Evolutionary conservation across 1,284 basidiomycete species (phyloP).

Genomic region (Ceratobasidium sp.): DNA sequence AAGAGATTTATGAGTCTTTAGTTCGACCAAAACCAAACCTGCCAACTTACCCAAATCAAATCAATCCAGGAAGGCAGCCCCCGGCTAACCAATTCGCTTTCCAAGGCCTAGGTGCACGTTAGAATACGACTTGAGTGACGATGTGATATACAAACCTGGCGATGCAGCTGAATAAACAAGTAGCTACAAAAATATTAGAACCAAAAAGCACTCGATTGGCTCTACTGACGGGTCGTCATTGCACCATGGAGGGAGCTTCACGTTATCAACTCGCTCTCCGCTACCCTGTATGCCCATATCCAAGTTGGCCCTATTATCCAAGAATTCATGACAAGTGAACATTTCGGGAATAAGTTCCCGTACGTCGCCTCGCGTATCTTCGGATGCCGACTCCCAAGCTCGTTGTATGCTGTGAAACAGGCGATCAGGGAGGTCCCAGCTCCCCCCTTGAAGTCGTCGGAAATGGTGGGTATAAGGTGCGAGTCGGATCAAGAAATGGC

Average conservation of each 20-base stretch:
- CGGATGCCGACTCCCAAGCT: constrained; percentile 85
- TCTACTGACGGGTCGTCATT: constrained; percentile 52
- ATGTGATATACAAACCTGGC: constrained; percentile 59
- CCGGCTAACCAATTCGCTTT: constrained; percentile 88
- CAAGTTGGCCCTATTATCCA: constrained; percentile 74
- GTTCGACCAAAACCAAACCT: too few species aligned
- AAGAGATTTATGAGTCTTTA: too few species aligned
- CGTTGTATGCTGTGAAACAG: constrained; percentile 83
- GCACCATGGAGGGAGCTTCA: constrained; percentile 92
- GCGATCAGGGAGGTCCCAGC: constrained; percentile 94
- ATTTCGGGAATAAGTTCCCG: constrained; percentile 95
- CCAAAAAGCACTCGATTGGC: not conserved
- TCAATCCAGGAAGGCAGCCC: constrained; percentile 92
- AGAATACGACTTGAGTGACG: not conserved
- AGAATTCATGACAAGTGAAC: constrained; percentile 78
- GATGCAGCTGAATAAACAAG: constrained; percentile 82
- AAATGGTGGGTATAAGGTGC: constrained; percentile 93
- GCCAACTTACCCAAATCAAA: constrained; percentile 70
- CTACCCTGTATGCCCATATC: constrained; percentile 84
- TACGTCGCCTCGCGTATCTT: constrained; percentile 90
- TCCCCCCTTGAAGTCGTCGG: constrained; percentile 88
- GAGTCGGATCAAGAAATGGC: constrained; percentile 90
- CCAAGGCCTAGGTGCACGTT: constrained; percentile 68
- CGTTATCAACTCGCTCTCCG: constrained; percentile 85
- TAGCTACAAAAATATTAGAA: constrained; percentile 55